These are phyloP conservation scores for Acanthamoeba sp. DNA, from an alignment of 208 protist genomes.

Conservation along the genomic window DNA sequence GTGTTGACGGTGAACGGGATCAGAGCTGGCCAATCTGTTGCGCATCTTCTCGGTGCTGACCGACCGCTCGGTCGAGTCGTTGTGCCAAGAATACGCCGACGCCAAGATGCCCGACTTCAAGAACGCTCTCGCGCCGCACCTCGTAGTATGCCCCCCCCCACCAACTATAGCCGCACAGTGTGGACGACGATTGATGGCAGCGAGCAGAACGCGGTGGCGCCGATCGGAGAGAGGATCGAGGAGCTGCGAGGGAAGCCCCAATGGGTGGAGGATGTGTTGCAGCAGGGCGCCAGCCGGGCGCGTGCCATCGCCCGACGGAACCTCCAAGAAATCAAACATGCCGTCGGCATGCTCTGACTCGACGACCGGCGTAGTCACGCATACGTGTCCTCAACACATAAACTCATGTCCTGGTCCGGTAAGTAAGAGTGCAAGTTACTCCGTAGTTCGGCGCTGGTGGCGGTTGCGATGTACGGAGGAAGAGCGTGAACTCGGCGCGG, in stretches of 20 bases:
- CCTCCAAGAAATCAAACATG: conserved; percentile 37
- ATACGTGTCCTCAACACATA: too few relatives aligned
- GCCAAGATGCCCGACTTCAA: conserved; percentile 54
- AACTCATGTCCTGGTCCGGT: too few relatives aligned
- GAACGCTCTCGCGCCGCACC: conserved; percentile 15
- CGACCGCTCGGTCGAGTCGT: conserved; percentile 19
- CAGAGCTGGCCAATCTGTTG: conserved; percentile 46
- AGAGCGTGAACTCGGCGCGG: too few relatives aligned
- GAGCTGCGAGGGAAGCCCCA: conserved; percentile 17
- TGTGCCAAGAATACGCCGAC: conserved; percentile 11
- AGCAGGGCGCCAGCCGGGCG: conserved; percentile 52
- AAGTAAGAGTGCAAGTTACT: too few relatives aligned
- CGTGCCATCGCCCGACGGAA: conserved; percentile 35
- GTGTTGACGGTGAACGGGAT: neutral
- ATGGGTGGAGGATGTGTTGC: conserved; percentile 45
- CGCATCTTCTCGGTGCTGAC: conserved; percentile 1
- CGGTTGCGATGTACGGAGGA: too few relatives aligned
- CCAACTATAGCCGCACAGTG: neutral
- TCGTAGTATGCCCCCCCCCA: neutral
- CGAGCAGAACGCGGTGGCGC: conserved; percentile 34
- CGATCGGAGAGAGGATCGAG: conserved; percentile 20
- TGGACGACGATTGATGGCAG: neutral
- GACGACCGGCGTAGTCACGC: too few relatives aligned
- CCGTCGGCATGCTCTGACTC: conserved; percentile 62
- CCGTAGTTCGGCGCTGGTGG: too few relatives aligned